phyloP scores from a whole-genome alignment of 73 alveolate genomes.

The Paramecium pentaurelia region DNA sequence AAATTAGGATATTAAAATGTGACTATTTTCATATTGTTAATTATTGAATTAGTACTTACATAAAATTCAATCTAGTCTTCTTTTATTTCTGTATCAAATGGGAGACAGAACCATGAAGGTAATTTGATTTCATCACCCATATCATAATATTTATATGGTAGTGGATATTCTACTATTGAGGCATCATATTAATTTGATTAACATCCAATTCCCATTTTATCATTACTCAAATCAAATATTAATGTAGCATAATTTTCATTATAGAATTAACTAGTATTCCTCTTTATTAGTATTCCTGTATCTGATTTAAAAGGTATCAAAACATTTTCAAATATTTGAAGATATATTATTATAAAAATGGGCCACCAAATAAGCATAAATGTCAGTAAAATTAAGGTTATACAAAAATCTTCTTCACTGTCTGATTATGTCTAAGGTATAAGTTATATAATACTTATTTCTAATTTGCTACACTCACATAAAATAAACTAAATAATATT shows the following conservation, averaged over 20 bases:
- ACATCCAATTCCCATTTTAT: neutral
- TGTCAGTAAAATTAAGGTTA: neutral
- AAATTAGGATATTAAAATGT: neutral
- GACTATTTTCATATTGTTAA: neutral
- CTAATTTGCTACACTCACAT: neutral
- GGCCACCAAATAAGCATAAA: slow-evolving; percentile 22
- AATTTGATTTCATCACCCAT: neutral
- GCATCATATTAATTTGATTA: neutral
- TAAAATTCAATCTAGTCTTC: neutral
- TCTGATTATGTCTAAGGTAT: neutral
- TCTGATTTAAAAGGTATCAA: neutral
- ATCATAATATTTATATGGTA: neutral
- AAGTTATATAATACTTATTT: neutral
- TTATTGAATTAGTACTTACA: neutral
- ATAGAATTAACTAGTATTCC: neutral
- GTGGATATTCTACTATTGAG: neutral
- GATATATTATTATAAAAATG: neutral
- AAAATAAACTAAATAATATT: neutral
- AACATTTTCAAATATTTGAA: neutral
- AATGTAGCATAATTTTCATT: neutral
- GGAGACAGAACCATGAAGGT: slow-evolving; percentile 13
- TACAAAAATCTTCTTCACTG: neutral
- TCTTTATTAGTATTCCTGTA: neutral
- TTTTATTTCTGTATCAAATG: neutral
- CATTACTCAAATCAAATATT: neutral